Base-by-base conservation (phyloP, 108 stramenopile genomes). In the Parmales sp. region DNA sequence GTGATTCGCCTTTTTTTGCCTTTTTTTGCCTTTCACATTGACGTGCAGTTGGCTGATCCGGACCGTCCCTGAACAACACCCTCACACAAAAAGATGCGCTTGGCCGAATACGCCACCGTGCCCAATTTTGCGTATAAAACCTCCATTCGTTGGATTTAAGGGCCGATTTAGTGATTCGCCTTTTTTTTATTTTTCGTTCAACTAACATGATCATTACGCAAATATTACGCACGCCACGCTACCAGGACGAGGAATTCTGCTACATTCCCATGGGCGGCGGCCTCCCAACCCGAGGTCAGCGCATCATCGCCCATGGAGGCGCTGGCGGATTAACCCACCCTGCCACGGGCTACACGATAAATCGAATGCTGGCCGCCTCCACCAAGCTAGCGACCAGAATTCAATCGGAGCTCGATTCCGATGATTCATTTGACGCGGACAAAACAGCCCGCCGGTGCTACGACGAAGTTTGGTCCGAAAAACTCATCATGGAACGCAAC, bases 231-330 rank as follows among this genome's bases (percentile, higher is more conserved):
- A n/a, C n/a, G n/a, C n/a, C n/a, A n/a, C n/a, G n/a, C n/a, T n/a
- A n/a, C n/a, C n/a, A n/a, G 51, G 96, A 97, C 70, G 94, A 94
- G 80, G 96, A 97, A 77, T 92, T 80, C 45, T 94, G 93, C 70
- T 92, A 92, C 74, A 96, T 94, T 64, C 92, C 92, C 37, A 94
- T 93, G 95, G 90, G 96, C 29, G 96, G 96, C 23, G 80, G 90
- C 1, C 76, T 95, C 64, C 93, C 96, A 0, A 78, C 72, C 7
- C 79, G 81, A 25, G 89, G 87, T 63, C 92, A 95, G 71, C 83
- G 96, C 20, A 83, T 97, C 29, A 70, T 97, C 9, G 90, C 80
- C 6, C 78, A 94, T 50, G 96, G 93, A 16, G 96, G 90, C 28
- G 85, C 92, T 11, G 86, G 89, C 20, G 88, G 88, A 23, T 86